Conservation (phyloP, 768 basidiomycete species). For the Termitomyces sp. region DNA sequence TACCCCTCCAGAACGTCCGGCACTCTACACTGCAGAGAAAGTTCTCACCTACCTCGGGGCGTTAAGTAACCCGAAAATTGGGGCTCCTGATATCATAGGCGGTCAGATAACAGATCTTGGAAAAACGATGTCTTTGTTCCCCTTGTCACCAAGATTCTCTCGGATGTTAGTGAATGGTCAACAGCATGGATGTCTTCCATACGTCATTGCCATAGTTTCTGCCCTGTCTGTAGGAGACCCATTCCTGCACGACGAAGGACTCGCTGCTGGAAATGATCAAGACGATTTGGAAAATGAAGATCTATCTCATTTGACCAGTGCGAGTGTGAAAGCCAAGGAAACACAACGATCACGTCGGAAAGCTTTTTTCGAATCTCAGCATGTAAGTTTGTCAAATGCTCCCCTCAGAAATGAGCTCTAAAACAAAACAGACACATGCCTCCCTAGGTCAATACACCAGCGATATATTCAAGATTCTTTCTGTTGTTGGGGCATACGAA, state of each 20-base stretch:
- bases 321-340: constrained; percentile 49
- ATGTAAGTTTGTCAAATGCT: constrained; percentile 38
- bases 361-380: constrained; percentile 78
- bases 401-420: not conserved
- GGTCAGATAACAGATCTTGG: constrained; percentile 85
- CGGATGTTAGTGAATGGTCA: constrained; percentile 94
- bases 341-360: constrained; percentile 55
- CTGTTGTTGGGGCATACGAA: constrained; percentile 96
- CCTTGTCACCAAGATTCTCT: constrained; percentile 91
- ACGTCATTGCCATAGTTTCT: constrained; percentile 87
- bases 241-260: constrained; percentile 78
- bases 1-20: constrained; percentile 80
- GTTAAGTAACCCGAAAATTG: constrained; percentile 36
- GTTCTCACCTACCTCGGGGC: constrained; percentile 82
- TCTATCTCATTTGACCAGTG: constrained; percentile 39
- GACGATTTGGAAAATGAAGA: constrained; percentile 33
- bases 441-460: constrained; percentile 76
- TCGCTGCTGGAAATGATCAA: constrained; percentile 36
- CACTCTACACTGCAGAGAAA: constrained; percentile 77
- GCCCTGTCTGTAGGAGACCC: constrained; percentile 94
- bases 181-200: constrained; percentile 77
- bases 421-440: constrained; percentile 54
- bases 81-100: constrained; percentile 17
- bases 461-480: constrained; percentile 83
- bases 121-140: constrained; percentile 90